Evolutionary conservation across 2,329 filamentous ascomycete genomes (phyloP).

Genomic region (Aspergillus bombycis): DNA sequence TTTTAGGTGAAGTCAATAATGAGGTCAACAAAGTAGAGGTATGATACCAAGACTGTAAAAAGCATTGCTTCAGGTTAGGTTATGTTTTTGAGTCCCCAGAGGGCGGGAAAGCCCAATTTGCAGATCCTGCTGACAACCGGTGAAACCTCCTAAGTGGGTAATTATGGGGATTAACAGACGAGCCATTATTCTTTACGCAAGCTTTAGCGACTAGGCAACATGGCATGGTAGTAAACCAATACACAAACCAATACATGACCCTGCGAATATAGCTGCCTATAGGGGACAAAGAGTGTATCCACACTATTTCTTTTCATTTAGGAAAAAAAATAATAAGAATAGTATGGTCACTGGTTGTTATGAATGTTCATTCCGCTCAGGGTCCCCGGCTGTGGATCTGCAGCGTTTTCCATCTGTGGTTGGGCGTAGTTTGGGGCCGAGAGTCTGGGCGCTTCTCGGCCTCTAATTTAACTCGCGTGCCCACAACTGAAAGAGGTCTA

Average conservation of each 20-base stretch:
- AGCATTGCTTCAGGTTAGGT: too few species aligned
- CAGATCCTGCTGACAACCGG: neutral
- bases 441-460: neutral
- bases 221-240: neutral
- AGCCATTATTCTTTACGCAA: neutral
- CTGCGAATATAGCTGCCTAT: neutral
- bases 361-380: neutral
- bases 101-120: neutral
- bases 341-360: neutral
- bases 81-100: neutral
- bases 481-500: neutral
- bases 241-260: neutral
- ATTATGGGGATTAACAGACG: neutral
- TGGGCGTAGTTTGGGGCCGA: neutral
- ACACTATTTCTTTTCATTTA: too few species aligned
- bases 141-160: neutral
- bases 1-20: neutral
- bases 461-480: conserved; percentile 3
- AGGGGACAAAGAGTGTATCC: neutral
- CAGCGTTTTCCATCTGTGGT: neutral
- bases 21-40: neutral
- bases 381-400: neutral
- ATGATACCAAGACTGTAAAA: neutral
- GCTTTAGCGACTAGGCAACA: neutral
- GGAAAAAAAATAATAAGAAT: too few species aligned